Conservation (phyloP, 768 basidiomycete genomes). For the Neoboletus subvelutipes region DNA sequence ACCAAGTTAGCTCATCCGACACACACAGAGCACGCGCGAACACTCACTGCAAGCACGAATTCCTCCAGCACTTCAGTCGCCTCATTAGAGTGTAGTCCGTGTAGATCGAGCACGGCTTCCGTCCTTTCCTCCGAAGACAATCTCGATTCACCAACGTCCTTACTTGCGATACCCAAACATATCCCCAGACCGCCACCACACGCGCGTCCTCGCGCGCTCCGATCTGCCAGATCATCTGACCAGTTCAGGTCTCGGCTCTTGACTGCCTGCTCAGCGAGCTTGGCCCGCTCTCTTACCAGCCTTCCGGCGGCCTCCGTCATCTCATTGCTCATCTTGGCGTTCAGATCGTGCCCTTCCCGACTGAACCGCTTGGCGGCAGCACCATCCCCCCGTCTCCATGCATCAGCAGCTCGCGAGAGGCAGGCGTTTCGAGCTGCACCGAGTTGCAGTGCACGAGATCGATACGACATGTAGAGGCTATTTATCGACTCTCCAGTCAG, state of each 20-base stretch:
- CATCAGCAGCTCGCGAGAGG: slow-evolving; percentile 91
- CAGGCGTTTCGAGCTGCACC: slow-evolving; percentile 94
- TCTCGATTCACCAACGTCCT: slow-evolving; percentile 49
- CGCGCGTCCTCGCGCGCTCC: slow-evolving; percentile 66
- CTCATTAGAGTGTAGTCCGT: slow-evolving; percentile 92
- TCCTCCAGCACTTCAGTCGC: slow-evolving; percentile 89
- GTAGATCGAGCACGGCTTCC: slow-evolving; percentile 85
- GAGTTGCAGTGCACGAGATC: slow-evolving; percentile 84
- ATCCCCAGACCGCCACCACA: slow-evolving; percentile 86
- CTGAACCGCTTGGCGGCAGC: slow-evolving; percentile 94
- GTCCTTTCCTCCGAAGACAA: slow-evolving; percentile 84
- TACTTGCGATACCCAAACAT: slow-evolving; percentile 78
- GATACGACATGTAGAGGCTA: slow-evolving; percentile 84
- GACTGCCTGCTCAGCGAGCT: slow-evolving; percentile 74
- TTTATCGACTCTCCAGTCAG: slow-evolving; percentile 81
- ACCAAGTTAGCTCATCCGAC: slow-evolving; percentile 13
- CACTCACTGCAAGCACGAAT: slow-evolving; percentile 81
- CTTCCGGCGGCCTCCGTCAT: slow-evolving; percentile 82
- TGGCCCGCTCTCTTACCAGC: slow-evolving; percentile 80
- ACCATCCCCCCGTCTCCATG: slow-evolving; percentile 94
- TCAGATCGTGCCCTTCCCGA: slow-evolving; percentile 90
- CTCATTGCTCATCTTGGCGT: slow-evolving; percentile 86
- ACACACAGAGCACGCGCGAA: neutral
- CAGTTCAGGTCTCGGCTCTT: slow-evolving; percentile 65
- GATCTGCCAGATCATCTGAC: slow-evolving; percentile 84